phyloP scores from a whole-genome alignment of 2,329 filamentous ascomycete species.

The Sporothrix dimorphospora region DNA sequence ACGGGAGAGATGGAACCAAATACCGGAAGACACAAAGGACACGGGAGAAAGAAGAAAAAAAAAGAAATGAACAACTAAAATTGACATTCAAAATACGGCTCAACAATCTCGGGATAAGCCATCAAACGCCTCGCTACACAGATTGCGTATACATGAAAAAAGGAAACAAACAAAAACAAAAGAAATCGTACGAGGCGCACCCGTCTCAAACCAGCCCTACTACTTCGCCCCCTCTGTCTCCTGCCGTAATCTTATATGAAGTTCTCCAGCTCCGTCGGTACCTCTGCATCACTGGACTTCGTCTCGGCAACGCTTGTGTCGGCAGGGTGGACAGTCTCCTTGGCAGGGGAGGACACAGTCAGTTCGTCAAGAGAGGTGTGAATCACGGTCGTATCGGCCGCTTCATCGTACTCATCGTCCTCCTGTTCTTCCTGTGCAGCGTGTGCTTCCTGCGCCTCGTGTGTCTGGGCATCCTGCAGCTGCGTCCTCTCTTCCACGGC shows the following conservation, averaged over 20 bases:
- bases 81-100: constrained; percentile 1
- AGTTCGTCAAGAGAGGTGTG: constrained; percentile 37
- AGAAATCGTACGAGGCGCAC: not conserved
- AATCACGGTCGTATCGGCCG: constrained; percentile 36
- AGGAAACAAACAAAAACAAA: not conserved
- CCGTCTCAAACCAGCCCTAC: not conserved
- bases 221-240: not conserved
- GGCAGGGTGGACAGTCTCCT: not conserved
- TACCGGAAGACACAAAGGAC: not conserved
- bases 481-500: too few relatives aligned
- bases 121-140: constrained; percentile 21
- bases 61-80: not conserved
- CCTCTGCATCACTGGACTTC: not conserved
- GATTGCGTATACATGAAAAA: not conserved
- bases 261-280: constrained; percentile 1
- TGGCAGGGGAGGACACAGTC: not conserved
- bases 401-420: constrained; percentile 33
- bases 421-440: not conserved
- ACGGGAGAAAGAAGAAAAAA: not conserved
- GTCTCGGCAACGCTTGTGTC: not conserved
- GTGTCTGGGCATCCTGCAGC: too few relatives aligned
- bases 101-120: constrained; percentile 16
- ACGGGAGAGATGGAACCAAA: not conserved
- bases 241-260: not conserved
- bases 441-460: not conserved